phyloP scores from a whole-genome alignment of 2,329 filamentous ascomycete genomes.

The Cyphellophora europaea region DNA sequence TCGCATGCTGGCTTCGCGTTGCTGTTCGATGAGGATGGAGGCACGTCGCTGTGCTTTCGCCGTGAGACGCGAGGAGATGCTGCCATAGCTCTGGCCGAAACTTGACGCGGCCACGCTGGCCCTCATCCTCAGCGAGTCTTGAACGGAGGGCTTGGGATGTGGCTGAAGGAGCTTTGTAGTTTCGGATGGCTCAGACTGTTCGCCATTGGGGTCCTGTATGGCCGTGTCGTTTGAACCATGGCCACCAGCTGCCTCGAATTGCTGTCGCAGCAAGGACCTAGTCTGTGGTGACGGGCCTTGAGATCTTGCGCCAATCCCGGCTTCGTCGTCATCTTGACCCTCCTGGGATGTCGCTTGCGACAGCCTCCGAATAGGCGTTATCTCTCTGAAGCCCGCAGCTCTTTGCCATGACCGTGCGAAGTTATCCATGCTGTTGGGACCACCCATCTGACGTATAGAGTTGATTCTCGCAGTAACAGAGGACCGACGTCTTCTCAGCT shows the following conservation, averaged over 20 bases:
- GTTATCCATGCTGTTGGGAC: conserved; percentile 87
- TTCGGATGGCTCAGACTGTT: conserved; percentile 15
- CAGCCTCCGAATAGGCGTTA: conserved; percentile 62
- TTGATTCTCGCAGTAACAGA: conserved; percentile 41
- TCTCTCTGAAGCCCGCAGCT: conserved; percentile 78
- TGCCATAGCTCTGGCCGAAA: conserved; percentile 50
- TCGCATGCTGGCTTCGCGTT: conserved; percentile 34
- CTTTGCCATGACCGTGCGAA: conserved; percentile 90
- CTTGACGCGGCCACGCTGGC: conserved; percentile 5
- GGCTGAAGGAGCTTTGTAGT: conserved; percentile 16
- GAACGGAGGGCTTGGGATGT: conserved; percentile 5
- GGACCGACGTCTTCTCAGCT: conserved; percentile 21
- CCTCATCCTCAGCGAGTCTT: background rate
- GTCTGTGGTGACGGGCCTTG: conserved; percentile 11
- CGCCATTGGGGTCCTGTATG: conserved; percentile 19
- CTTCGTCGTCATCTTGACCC: conserved; percentile 6
- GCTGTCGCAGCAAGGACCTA: conserved; percentile 20
- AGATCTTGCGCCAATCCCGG: conserved; percentile 7
- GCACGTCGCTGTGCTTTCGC: conserved; percentile 49
- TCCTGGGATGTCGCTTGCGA: conserved; percentile 47
- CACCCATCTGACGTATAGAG: conserved; percentile 59
- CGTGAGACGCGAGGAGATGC: conserved; percentile 47
- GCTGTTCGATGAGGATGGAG: conserved; percentile 43
- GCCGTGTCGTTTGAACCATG: conserved; percentile 15
- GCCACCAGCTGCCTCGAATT: conserved; percentile 18